Conservation (phyloP, 164 flowering plant genomes). For the Buxus sempervirens region DNA sequence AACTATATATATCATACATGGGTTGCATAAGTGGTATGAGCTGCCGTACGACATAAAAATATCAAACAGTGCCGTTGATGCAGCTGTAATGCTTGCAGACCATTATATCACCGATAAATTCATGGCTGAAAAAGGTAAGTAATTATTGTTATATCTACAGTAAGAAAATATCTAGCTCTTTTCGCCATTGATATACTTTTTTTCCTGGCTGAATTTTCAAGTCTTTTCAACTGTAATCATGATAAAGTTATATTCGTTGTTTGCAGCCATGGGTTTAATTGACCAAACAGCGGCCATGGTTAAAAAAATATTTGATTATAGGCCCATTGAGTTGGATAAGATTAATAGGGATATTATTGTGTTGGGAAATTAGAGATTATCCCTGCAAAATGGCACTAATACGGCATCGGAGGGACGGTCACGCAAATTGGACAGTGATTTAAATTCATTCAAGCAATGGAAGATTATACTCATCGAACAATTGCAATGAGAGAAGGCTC, state of each 20-base stretch:
- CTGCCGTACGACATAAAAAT: conserved; percentile 94
- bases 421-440: conserved; percentile 74
- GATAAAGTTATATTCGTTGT: not conserved
- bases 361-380: no score
- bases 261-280: conserved; percentile 90
- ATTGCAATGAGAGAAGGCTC: no score
- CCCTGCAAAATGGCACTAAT: conserved; percentile 80
- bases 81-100: conserved; percentile 88
- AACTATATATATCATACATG: conserved; percentile 89
- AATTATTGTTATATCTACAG: not conserved
- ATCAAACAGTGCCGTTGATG: conserved; percentile 87
- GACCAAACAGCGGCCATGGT: conserved; percentile 99
- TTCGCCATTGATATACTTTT: not conserved
- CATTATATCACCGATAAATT: conserved; percentile 89
- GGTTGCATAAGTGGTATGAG: conserved; percentile 88
- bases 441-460: conserved; percentile 57
- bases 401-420: conserved; percentile 80
- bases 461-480: conserved; percentile 78
- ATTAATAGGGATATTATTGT: conserved; percentile 73
- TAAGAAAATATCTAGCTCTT: not conserved
- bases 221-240: not conserved
- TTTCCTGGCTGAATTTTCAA: not conserved
- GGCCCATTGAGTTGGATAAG: conserved; percentile 93
- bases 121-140: conserved; percentile 91
- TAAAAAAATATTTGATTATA: conserved; percentile 96